These are phyloP conservation scores for Talaromyces sp. DNA, from an alignment of 2,329 filamentous ascomycete species.

Conservation along the genomic window DNA sequence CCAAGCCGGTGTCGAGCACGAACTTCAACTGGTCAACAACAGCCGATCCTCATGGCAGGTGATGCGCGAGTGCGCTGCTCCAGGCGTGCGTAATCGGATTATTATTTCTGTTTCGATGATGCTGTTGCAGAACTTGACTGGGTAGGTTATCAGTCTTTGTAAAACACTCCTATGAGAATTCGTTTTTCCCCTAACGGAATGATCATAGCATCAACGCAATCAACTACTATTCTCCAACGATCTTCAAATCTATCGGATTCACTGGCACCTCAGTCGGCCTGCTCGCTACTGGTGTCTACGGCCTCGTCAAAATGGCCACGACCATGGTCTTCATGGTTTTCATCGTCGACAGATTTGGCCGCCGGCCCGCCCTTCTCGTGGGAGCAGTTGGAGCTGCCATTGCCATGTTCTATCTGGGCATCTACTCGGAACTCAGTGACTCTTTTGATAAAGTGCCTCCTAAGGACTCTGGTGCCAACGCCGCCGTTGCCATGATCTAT, in stretches of 20 bases:
- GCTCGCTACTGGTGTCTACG: constrained; percentile 51
- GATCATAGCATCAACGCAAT: constrained; percentile 54
- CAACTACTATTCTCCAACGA: constrained; percentile 58
- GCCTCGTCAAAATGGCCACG: constrained; percentile 64
- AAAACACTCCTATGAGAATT: constrained; percentile 10
- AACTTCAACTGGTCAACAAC: constrained; percentile 37
- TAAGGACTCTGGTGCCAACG: constrained; percentile 15
- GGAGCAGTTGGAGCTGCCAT: constrained; percentile 56
- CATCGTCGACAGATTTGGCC: constrained; percentile 44
- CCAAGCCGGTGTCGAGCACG: constrained; percentile 57
- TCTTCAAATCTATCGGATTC: constrained; percentile 52
- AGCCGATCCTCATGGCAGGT: constrained; percentile 47
- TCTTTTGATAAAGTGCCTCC: constrained; percentile 1
- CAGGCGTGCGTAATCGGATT: constrained; percentile 46
- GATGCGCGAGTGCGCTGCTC: constrained; percentile 16
- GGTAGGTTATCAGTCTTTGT: constrained; percentile 44
- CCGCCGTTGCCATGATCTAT: constrained; percentile 22
- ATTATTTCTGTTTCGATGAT: constrained; percentile 49
- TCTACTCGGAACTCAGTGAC: constrained; percentile 16
- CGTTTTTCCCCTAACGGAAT: constrained; percentile 65
- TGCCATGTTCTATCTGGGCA: constrained; percentile 29
- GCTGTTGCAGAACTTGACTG: constrained; percentile 49
- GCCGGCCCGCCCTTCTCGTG: constrained; percentile 42
- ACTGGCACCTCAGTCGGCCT: constrained; percentile 44
- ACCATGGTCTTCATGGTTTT: constrained; percentile 60